These are phyloP conservation scores for Eleusine indica DNA, from an alignment of 176 grass and related monocot genomes.

Conservation along the genomic window DNA sequence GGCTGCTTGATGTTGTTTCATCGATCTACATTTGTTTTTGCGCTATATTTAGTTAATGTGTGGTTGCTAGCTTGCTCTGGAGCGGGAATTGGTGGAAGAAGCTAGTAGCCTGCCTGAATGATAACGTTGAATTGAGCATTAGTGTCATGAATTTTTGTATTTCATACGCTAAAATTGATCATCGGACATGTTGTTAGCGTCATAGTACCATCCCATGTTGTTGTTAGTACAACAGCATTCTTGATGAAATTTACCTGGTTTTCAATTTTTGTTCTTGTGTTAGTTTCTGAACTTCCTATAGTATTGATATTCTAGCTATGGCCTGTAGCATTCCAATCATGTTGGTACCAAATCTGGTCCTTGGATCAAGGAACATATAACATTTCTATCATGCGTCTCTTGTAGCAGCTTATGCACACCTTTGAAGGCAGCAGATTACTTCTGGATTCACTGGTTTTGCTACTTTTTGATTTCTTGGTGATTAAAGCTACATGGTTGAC, in stretches of 20 bases:
- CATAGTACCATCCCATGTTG: not conserved
- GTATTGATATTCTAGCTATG: not conserved
- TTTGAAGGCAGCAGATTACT: not conserved
- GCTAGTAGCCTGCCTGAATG: not conserved
- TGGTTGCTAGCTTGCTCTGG: not conserved
- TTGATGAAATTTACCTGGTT: conserved; percentile 7
- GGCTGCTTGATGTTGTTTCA: conserved; percentile 4
- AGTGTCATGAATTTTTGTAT: not conserved
- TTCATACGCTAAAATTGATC: not conserved
- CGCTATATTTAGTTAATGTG: conserved; percentile 33
- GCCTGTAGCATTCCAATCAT: not conserved
- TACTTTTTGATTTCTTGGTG: conserved; percentile 20
- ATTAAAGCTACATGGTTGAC: conserved; percentile 15
- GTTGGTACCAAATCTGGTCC: conserved; percentile 6
- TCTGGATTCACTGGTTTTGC: conserved; percentile 7
- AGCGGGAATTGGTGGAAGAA: not conserved
- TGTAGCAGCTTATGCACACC: not conserved
- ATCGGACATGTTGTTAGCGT: not conserved
- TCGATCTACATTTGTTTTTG: conserved; percentile 31
- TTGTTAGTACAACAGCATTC: not conserved
- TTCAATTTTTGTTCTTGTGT: not conserved
- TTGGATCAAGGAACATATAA: conserved; percentile 6
- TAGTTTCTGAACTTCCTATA: not conserved
- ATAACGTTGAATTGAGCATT: not conserved
- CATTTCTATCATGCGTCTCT: not conserved